Evolutionary conservation across 176 grass and related monocot genomes (phyloP), one percentile per base, ranked within the genome.

Genomic region (Panicum miliaceum): DNA sequence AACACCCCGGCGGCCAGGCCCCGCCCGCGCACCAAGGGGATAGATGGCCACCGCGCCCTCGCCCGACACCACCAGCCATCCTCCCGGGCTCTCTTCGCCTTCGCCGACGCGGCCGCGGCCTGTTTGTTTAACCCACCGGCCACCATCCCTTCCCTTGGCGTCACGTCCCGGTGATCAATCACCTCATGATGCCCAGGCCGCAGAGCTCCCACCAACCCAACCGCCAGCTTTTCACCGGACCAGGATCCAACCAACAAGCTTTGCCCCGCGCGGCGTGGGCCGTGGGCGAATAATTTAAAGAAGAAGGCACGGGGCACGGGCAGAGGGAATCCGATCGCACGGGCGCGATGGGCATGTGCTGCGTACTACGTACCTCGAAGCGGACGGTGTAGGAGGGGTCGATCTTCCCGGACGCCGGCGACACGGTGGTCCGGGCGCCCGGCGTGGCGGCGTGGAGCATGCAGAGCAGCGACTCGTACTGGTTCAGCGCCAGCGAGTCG

Each of bases 381-480:
- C 41, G 53, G 66, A 88, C 79, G n/a, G 82, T 68, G 20, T 69
- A 76, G 12, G 91, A 45, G n/a, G 84, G 69, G 29, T 71, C 80
- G 8, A 81, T 22, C 86, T 34, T 84, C 22, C 81, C 83, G 1
- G 52, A 62, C 22, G 61, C 23, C 81, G 84, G 89, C 52, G 81
- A 52, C 0, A 87, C 22, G 7, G 29, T 95, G 25, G 71, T 85
- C 58, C 8, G 79, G 0, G 71, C 75, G 11, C 12, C 66, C 1
- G 92, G 89, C 79, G 53, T 82, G 4, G 91, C 91, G 5, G 89
- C 89, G 76, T 98, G 87, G 22, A 98, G 75, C 84, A 93, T 71
- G 85, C 95, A 98, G 18, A 98, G 84, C 48, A 98, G 63, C 71
- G 95, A 98, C 70, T 91, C 89, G 79, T 90, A 98, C 82, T 98